Base-by-base conservation (phyloP, 1,284 basidiomycete species). In the Coriolopsis trogii region DNA sequence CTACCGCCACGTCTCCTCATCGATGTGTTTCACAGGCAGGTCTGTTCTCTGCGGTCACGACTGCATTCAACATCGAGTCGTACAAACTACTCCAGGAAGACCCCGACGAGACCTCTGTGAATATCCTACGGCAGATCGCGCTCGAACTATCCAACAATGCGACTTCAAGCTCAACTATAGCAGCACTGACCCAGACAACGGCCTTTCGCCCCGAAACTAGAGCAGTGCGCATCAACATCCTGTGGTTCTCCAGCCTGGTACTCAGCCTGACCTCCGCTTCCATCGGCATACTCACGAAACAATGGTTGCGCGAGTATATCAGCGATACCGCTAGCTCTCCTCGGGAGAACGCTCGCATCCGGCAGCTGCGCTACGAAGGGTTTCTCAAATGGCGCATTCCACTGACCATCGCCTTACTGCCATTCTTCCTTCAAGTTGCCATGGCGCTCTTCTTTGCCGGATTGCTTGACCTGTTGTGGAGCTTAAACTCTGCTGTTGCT, bases 161-260 rank as follows among this genome's bases (percentile, higher is more conserved):
- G 6, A 46, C 34, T 1, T 23, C 28, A 13, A 29, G 6, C 9
- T n/a, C 36, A 1, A 26, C n/a, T 6, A 24, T 8, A 13, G 1
- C 16, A 13, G 18, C 46, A 25, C 36, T 33, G 7, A 7, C 9
- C 25, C 20, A 24, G 33, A n/a, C 18, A 42, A 13, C 25, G n/a
- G n/a, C 34, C 6, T 49, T 49, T 41, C n/a, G 41, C 10, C 42
- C 47, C 2, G 37, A 45, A 3, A 3, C 41, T 8, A 53, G 44
- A 10, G 29, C 55, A 5, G 25, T 60, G 1, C 48, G 59, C 3
- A 56, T 65, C 53, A 65, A 65, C 41, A 51, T 55, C 6, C 52
- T 65, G 3, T 65, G 63, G 63, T 65, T 65, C 52, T 53, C 59
- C 1, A 59, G 62, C 26, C 55, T 65, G 6, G 62, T 65, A 8